Base-by-base conservation (phyloP, 495 filamentous ascomycete species). In the Bombardia bombarda region DNA sequence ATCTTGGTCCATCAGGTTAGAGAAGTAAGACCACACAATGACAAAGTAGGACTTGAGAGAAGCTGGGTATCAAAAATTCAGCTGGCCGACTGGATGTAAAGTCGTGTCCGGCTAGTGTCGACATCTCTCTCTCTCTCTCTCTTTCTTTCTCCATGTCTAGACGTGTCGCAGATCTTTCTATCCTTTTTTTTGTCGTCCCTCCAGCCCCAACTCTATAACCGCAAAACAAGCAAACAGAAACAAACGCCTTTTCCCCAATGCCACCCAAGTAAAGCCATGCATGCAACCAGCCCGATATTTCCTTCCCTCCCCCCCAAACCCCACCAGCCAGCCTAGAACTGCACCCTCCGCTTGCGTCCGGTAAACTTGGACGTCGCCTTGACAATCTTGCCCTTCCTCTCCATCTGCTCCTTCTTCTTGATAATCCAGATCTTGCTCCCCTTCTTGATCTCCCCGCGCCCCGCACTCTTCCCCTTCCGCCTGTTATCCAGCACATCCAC, bases 401-500 rank as follows among this genome's bases (percentile, higher is more conserved):
- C 83, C 85, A 92, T 90, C 67, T 93, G 86, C 49, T 93, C 87
- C 67, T 98, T 98, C 67, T 96, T 98, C 55, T 78, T 77, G 68
- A 92, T 52, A 50, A 98, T 95, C 89, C 90, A 96, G 25, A 71
- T 74, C 63, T 85, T 94, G 52, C 82, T 82, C 3, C 89, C 88
- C 66, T 94, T 95, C 54, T 74, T 77, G 0, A 76, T 57, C 32
- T 72, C 69, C 17, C 72, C 66, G 47, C 68, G 75, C 20, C 72
- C 67, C 42, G 40, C 53, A 43, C 67, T 74, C 52, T 12, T 47
- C 1, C 70, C 55, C 62, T 78, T 71, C 46, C 65, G 79, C 53
- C 86, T 68, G 32, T 75, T 63, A 65, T 94, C 90, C 49, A 83
- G 55, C 13, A 98, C 78, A 65, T 87, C 84, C 9, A 98, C 89